Evolutionary conservation across 225 moss, liverwort and hornwort species (phyloP).

Genomic region (Bryum argenteum): DNA sequence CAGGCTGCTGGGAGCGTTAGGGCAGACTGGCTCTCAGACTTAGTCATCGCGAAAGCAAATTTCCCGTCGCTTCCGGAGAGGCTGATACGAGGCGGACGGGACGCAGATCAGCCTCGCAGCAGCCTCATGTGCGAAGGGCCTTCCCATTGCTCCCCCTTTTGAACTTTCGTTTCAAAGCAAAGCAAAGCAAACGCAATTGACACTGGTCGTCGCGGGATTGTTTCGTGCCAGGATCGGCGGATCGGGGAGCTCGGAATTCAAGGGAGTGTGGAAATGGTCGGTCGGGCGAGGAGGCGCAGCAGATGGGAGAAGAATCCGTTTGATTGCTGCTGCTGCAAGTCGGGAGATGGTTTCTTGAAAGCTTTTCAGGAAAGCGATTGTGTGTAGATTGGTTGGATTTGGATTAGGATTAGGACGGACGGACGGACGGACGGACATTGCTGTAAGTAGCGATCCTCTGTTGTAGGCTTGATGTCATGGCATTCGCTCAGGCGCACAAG

Average conservation of each 20-base stretch:
- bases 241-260: slow-evolving; percentile 33
- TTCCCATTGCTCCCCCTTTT: neutral
- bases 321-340: no score
- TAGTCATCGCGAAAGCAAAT: no score
- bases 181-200: neutral
- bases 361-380: slow-evolving; percentile 21
- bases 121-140: no score
- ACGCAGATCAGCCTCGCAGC: no score
- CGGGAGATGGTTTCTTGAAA: neutral
- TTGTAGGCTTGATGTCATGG: slow-evolving; percentile 52
- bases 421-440: no score
- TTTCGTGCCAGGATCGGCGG: slow-evolving; percentile 32
- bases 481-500: slow-evolving; percentile 92
- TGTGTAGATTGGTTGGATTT: neutral
- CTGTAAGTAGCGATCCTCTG: no score
- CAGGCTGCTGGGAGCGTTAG: no score
- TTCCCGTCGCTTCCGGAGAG: no score
- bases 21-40: no score
- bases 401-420: slow-evolving; percentile 22
- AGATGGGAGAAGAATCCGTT: slow-evolving; percentile 15
- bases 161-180: no score
- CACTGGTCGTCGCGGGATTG: neutral
- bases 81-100: no score
- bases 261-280: slow-evolving; percentile 36
- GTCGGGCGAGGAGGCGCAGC: slow-evolving; percentile 15